Percentiles rank a stretch among this genome's conserved stretches.
Evolutionary conservation across 2,329 filamentous ascomycete species (phyloP).

Genomic region (Fusarium proliferatum): DNA sequence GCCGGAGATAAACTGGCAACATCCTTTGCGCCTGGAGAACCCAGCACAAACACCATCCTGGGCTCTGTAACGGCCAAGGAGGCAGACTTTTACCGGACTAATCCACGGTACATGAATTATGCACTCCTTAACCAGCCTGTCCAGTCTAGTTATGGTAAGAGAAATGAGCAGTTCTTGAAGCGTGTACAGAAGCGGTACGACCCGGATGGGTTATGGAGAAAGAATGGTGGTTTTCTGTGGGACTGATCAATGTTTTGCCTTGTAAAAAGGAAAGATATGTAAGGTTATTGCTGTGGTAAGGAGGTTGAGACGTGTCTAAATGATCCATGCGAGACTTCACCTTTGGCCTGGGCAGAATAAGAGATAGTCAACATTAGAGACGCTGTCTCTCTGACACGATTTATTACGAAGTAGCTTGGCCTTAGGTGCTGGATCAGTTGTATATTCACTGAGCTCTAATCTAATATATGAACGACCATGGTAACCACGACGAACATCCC

Average conservation of each 20-base stretch:
- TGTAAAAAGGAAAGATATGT: fast-evolving
- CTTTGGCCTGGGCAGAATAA: neutral
- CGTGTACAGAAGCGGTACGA: neutral
- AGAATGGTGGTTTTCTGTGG: neutral
- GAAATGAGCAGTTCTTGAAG: neutral
- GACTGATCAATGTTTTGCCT: fast-evolving
- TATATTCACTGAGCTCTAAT: neutral
- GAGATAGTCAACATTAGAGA: fast-evolving
- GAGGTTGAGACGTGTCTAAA: neutral
- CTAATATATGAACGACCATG: neutral
- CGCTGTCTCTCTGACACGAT: fast-evolving
- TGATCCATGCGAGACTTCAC: too few relatives aligned
- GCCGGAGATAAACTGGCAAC: neutral
- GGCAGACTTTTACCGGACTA: neutral
- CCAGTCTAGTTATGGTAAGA: neutral
- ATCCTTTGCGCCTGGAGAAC: neutral
- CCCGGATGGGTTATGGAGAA: neutral
- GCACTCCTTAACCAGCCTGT: neutral
- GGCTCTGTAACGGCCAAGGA: neutral
- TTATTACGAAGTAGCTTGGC: neutral
- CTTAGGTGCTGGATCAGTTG: neutral
- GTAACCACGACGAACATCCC: neutral
- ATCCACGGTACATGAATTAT: neutral
- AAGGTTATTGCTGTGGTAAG: fast-evolving
- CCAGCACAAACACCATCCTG: neutral